phyloP scores from a whole-genome alignment of 768 basidiomycete species.

The Pisolithus tinctorius region DNA sequence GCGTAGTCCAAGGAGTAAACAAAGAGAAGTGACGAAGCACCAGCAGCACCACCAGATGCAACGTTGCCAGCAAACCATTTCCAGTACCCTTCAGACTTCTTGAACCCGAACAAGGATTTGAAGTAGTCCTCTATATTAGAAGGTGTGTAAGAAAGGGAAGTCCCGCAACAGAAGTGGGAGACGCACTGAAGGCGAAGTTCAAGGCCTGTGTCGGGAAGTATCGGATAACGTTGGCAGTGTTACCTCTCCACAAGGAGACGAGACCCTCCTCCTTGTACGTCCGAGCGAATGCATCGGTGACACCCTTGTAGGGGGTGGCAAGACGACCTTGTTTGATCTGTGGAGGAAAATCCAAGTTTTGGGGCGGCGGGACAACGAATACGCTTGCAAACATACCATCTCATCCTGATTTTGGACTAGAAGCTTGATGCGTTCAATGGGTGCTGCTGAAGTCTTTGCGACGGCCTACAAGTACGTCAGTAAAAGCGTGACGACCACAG shows the following conservation, averaged over 20 bases:
- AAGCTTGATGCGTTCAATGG: constrained; percentile 99
- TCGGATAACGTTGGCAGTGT: constrained; percentile 99
- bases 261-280: constrained; percentile 96
- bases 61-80: constrained; percentile 98
- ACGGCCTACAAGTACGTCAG: constrained; percentile 61
- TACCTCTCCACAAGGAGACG: constrained; percentile 95
- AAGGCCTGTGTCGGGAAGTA: constrained; percentile 99
- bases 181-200: constrained; percentile 99
- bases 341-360: not conserved
- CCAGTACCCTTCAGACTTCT: constrained; percentile 97
- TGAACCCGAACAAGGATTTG: constrained; percentile 98
- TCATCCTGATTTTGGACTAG: constrained; percentile 99
- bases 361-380: not conserved
- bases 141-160: constrained; percentile 1
- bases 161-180: not conserved
- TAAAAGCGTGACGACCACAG: not conserved
- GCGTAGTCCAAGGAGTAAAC: constrained; percentile 99
- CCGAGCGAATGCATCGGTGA: constrained; percentile 84
- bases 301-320: constrained; percentile 91
- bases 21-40: constrained; percentile 97
- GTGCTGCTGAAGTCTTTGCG: constrained; percentile 97
- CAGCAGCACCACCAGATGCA: constrained; percentile 97
- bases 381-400: constrained; percentile 58
- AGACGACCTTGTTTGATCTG: constrained; percentile 99
- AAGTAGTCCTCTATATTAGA: constrained; percentile 77